Evolutionary conservation across 2,329 filamentous ascomycete species (phyloP), one percentile per base, ranked within the genome.

Genomic region (Aspergillus floridensis): DNA sequence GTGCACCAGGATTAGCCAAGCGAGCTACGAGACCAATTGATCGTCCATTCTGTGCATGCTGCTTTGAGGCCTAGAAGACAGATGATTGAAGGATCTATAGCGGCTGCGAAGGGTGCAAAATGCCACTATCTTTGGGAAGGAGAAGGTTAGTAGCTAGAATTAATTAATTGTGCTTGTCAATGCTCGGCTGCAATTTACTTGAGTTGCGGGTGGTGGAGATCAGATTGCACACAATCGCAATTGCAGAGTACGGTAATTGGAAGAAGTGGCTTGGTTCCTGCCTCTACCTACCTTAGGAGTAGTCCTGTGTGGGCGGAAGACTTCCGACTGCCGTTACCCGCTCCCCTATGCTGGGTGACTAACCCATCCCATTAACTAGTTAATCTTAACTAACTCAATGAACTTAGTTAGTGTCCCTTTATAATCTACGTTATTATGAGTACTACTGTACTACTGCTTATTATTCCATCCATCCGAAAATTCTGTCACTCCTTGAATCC

Each of bases 241-340:
- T n/a, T 16, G 38, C 38, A 44, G 38, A 44, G 16, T 19, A 3
- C 38, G 38, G n/a, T 44, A 44, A 44, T 44, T 44, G 38, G 38
- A 16, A 41, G 32, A 35, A 16, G 32, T 19, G 6, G 38, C 14
- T 26, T 35, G 31, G 51, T 35, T 38, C 32, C 32, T 35, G 50
- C 16, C 50, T 46, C n/a, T 35, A 35, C 32, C 32, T 35, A 35
- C 32, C 32, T 12, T 53, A 53, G 52, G 47, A 24, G 24, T 46
- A 49, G 16, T 26, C 10, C 10, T 8, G 24, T 24, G 48, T 22
- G 21, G 12, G 41, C 52, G 52, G 52, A 54, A 54, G 52, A 47
- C 52, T 54, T 54, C 52, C 52, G 52, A 31, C 52, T 47, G 41
- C 52, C 52, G 52, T 31, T 41, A 54, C 52, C 52, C 52, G 52